Evolutionary conservation across 176 grass and related monocot genomes (phyloP), one percentile per base, ranked within the genome.

Genomic region (Avena sativa): DNA sequence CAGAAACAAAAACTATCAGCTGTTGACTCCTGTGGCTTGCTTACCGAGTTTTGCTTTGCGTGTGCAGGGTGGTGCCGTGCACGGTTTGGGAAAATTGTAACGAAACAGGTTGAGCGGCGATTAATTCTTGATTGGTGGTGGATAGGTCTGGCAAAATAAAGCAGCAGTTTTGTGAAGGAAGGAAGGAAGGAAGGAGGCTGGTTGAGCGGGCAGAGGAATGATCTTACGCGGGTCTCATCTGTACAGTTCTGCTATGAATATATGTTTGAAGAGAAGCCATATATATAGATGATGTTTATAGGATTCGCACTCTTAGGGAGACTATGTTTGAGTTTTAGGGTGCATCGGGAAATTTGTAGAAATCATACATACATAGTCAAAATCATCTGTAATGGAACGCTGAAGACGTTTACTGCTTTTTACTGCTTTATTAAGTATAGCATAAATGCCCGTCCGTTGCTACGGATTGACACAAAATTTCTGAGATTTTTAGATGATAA

Each of bases 1-100:
- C 5, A 15, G 6, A 56, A 83, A 21, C 43, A 11, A 80, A 71
- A 71, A 82, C 51, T 61, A n/a, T 79, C 19, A 70, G 38, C 38
- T 58, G 50, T 4, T 50, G 52, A 50, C 68, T 88, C 40, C 3
- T 7, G 19, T 59, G 12, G 38, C 75, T 75, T 83, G 69, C 69
- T 75, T 65, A 14, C 79, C 26, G 51, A 75, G 58, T 32, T 60
- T 77, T 53, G 49, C 49, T 53, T 76, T 32, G 14, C 73, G 0
- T 23, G 19, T 23, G 19, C 9, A 71, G 25, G 71, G 44, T 12
- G 47, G 3, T 75, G 23, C 3, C 72, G 72, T 52, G 47, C 72
- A 52, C 51, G 73, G 16, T 28, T 19, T 19, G 25, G 23, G 73
- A 8, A 26, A 50, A 17, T 21, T 9, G 78, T 19, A 21, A 63